Base-by-base conservation (phyloP, 2,329 filamentous ascomycete genomes). In the Microsporum canis region DNA sequence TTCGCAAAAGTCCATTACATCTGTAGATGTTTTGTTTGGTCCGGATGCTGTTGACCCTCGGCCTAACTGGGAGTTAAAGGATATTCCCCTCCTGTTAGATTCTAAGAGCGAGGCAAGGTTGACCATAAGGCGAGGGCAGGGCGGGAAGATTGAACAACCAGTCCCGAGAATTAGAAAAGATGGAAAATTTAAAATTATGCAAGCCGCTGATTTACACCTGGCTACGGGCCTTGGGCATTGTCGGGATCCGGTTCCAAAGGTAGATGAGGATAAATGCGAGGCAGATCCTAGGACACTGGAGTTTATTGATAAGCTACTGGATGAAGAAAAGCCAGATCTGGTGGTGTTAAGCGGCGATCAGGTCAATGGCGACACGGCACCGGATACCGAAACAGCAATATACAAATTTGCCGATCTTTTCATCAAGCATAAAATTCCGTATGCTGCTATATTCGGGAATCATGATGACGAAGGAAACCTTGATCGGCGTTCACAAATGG, bases 131-230 rank as follows among this genome's bases (percentile, higher is more conserved):
- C 83, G 88, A 67, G 92, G 94, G 1, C 78, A 80, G 58, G 83
- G 83, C 27, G 77, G 79, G 27, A 83, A 86, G 65, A 73, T 80
- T 39, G 82, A 85, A 68, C 91, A 87, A 71, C 88, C 88, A 0
- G 78, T 84, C 43, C 88, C 87, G 8, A 84, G 88, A 62, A 89
- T 99, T 65, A 83, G 84, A 49, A 90, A 95, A 64, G 90, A 94
- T 71, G 94, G 92, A 34, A 90, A 88, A 68, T 97, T 97, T 79
- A 97, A 97, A 78, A 96, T 99, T 65, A 85, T 99, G 82, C 94
- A 99, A 75, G 80, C 95, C 60, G 88, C 91, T n/a, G 94, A 99
- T 76, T 77, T 97, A 63, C 94, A 99, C 74, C 77, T 99, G 61
- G 92, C 90, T 70, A 99, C 94, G 1, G 94, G 92, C 7, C 80